Evolutionary conservation across 2,329 filamentous ascomycete species (phyloP), one percentile per base, ranked within the genome.

Genomic region (Arthrobotrys conoides): DNA sequence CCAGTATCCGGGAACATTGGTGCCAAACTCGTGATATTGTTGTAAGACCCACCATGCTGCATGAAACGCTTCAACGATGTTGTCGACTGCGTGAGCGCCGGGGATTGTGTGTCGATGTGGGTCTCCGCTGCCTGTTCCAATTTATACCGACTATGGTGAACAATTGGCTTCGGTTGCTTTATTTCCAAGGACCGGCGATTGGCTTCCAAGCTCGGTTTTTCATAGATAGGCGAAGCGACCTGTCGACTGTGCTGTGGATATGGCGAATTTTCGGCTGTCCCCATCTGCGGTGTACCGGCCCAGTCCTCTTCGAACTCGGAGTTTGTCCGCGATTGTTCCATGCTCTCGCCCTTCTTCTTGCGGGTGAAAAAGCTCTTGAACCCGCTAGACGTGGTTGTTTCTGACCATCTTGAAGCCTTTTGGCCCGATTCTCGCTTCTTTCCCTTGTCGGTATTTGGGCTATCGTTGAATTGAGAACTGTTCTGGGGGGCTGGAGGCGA

Each of bases 401-500:
- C 96, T 0, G 95, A 98, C 96, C 96, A 99, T 51, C 96, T 90
- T 5, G 96, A 98, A 80, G 97, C 94, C 86, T 97, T 97, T 24
- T 94, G 94, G 79, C 97, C 92, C 87, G 90, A 87, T 97, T 97
- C 84, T 92, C 93, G 80, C 89, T 89, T 85, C 93, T 91, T 0
- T 89, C 90, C 80, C 87, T 84, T 80, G 22, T 84, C 83, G 38
- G 83, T 85, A 80, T 85, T 88, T 10, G 93, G 93, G 0, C 93
- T 73, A 20, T 79, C 69, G 38, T 24, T 36, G 18, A 55, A 49
- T 30, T 49, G 71, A 16, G 63, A 63, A 5, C 22, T 65, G 18
- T 61, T 68, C 20, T 69, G 80, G 79, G 76, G 80, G 65, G 44
- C 80, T 78, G 73, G 81, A 10, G 68, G 81, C 53, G 76, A 80